A percentile compares a stretch with the other conserved stretches of the same genome.
Conservation (phyloP, 2,329 filamentous ascomycete genomes). For the Leptosphaerulina australis region DNA sequence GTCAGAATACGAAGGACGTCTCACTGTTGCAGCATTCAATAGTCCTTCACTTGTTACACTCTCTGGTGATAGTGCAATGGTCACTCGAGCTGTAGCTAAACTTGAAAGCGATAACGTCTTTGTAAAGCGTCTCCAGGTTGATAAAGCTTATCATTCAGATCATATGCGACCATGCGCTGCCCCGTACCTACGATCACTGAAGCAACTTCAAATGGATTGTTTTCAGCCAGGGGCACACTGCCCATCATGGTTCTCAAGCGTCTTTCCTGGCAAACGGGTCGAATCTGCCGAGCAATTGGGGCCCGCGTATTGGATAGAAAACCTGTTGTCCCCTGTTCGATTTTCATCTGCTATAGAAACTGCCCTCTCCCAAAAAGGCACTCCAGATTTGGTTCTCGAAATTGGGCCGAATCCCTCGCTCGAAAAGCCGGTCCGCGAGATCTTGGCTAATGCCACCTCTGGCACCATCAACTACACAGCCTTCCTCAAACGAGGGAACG, state of each 20-base stretch:
- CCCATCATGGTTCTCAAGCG: slow-evolving; percentile 11
- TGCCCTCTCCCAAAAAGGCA: slow-evolving; percentile 21
- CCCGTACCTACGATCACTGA: neutral
- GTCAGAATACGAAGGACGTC: neutral
- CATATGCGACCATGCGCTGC: slow-evolving; percentile 12
- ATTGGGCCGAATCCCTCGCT: slow-evolving; percentile 55
- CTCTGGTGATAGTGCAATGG: slow-evolving; percentile 20
- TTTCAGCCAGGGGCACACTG: neutral
- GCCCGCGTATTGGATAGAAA: slow-evolving; percentile 53
- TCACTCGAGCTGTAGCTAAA: slow-evolving; percentile 9
- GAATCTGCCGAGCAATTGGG: neutral
- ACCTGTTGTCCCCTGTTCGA: slow-evolving; percentile 53
- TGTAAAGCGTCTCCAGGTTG: slow-evolving; percentile 36
- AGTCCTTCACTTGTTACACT: slow-evolving; percentile 21
- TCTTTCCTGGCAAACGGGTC: slow-evolving; percentile 6
- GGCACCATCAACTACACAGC: neutral
- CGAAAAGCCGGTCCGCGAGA: slow-evolving; percentile 24
- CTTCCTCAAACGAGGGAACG: neutral
- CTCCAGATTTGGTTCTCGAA: slow-evolving; percentile 48
- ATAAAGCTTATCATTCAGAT: slow-evolving; percentile 52
- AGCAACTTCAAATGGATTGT: neutral
- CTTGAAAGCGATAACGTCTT: slow-evolving; percentile 21
- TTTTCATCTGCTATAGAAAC: slow-evolving; percentile 51
- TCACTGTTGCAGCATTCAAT: slow-evolving; percentile 19
- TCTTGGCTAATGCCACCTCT: neutral